phyloP scores from a whole-genome alignment of 2,329 filamentous ascomycete species.

The Lithohypha guttulata region DNA sequence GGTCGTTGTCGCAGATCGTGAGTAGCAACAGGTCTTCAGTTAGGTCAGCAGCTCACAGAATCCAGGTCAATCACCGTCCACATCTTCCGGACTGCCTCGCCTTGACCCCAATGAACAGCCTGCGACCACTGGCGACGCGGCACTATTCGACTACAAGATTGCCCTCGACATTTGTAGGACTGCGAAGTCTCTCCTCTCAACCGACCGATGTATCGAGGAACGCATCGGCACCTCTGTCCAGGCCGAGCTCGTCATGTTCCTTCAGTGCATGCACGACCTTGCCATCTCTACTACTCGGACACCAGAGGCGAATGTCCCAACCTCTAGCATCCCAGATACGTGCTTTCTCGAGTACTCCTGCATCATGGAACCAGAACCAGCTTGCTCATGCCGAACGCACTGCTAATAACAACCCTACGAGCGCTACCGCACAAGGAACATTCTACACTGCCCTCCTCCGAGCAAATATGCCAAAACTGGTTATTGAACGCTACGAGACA shows the following conservation, averaged over 20 bases:
- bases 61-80: conserved; percentile 9
- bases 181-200: conserved; percentile 12
- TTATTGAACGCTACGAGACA: conserved; percentile 81
- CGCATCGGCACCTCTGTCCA: conserved; percentile 1
- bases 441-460: conserved; percentile 88
- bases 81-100: conserved; percentile 9
- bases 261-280: conserved; percentile 7
- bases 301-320: conserved; percentile 6
- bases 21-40: neutral
- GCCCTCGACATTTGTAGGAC: conserved; percentile 4
- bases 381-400: conserved; percentile 80
- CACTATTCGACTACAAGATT: neutral
- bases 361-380: conserved; percentile 37
- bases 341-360: conserved; percentile 16
- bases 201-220: neutral
- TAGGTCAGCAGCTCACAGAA: conserved; percentile 7
- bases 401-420: conserved; percentile 84
- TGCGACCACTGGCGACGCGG: conserved; percentile 9
- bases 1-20: conserved; percentile 2
- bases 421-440: conserved; percentile 77
- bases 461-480: conserved; percentile 85
- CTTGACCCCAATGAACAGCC: conserved; percentile 12
- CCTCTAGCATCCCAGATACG: conserved; percentile 11
- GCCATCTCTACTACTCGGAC: conserved; percentile 14
- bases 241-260: neutral